phyloP scores from a whole-genome alignment of 1,284 basidiomycete species.

The Puccinia polysora region DNA sequence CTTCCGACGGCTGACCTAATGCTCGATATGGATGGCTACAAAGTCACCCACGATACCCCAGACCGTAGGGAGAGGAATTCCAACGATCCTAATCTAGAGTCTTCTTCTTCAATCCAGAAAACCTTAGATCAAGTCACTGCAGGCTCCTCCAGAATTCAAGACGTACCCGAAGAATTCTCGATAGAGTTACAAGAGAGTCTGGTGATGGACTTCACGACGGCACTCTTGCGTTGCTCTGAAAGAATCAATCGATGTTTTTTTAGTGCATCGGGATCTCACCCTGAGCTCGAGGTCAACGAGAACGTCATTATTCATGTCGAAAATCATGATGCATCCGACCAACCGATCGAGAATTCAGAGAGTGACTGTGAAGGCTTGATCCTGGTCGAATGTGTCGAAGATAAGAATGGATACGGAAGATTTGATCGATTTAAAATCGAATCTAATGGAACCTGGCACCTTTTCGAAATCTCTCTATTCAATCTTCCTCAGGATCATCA shows the following conservation, averaged over 20 bases:
- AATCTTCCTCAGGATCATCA: slow-evolving; percentile 49
- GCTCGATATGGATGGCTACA: slow-evolving; percentile 43
- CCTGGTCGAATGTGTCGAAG: slow-evolving; percentile 21
- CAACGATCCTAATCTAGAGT: neutral
- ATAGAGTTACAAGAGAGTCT: slow-evolving; percentile 17
- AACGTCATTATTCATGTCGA: slow-evolving; percentile 14
- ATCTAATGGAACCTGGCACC: slow-evolving; percentile 54
- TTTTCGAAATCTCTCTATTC: slow-evolving; percentile 56
- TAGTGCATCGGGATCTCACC: slow-evolving; percentile 4
- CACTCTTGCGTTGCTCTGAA: slow-evolving; percentile 36
- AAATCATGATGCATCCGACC: neutral
- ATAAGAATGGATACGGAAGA: slow-evolving; percentile 7
- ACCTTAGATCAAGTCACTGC: neutral
- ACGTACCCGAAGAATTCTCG: neutral
- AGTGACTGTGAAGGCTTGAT: slow-evolving; percentile 15
- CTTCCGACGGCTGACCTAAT: slow-evolving; percentile 24
- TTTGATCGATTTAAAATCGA: slow-evolving; percentile 55
- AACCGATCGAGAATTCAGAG: neutral
- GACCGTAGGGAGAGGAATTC: neutral
- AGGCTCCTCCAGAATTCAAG: neutral
- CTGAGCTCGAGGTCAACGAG: slow-evolving; percentile 20
- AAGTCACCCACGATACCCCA: slow-evolving; percentile 22
- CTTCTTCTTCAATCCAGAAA: slow-evolving; percentile 8
- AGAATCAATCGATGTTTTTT: slow-evolving; percentile 22
- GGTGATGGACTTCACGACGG: slow-evolving; percentile 40